A percentile compares a stretch with the other conserved stretches of the same genome.
These are phyloP conservation scores for Posidonia australis DNA, from an alignment of 106 monocot genomes.

Conservation along the genomic window DNA sequence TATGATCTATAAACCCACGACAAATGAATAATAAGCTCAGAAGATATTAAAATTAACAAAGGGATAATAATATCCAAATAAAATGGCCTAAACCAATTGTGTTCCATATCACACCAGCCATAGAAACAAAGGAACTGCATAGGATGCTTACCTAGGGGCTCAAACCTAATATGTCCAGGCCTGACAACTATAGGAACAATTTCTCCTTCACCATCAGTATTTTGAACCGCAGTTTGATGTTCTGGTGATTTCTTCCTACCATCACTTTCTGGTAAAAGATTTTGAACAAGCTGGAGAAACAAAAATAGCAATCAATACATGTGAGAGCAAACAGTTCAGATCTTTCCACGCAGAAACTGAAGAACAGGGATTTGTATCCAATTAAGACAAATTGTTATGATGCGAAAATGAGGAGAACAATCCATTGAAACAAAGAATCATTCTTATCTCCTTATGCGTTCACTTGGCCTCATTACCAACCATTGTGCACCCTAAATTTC, in stretches of 20 bases:
- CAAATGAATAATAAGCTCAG: not conserved
- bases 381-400: no score
- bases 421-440: no score
- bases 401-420: no score
- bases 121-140: not conserved
- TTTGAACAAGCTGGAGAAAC: constrained; percentile 23
- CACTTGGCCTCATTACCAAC: no score
- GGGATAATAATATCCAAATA: not conserved
- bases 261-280: constrained; percentile 12
- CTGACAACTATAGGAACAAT: constrained; percentile 50
- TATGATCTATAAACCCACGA: no score
- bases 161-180: constrained; percentile 80
- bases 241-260: not conserved
- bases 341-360: no score
- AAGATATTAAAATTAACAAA: not conserved
- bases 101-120: not conserved
- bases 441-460: no score
- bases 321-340: no score
- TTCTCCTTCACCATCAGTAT: constrained; percentile 20
- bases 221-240: constrained; percentile 12
- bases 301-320: not conserved
- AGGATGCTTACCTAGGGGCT: constrained; percentile 38
- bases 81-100: not conserved
- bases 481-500: no score
- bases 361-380: no score